A percentile compares a stretch with the other conserved stretches of the same genome.
Evolutionary conservation across 768 basidiomycete species (phyloP).

Genomic region (Multifurca ochricompacta): DNA sequence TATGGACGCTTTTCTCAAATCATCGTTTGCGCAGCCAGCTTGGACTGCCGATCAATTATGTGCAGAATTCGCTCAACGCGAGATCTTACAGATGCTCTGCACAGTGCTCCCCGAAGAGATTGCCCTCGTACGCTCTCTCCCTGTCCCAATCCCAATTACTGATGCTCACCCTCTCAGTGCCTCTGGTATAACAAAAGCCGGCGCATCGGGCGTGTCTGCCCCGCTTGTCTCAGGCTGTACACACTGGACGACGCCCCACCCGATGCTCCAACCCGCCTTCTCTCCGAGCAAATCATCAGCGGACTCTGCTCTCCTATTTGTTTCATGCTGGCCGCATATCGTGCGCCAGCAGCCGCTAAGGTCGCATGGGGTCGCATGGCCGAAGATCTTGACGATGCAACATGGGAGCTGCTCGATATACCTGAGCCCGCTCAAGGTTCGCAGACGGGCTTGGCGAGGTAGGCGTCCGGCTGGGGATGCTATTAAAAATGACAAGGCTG

Average conservation of each 20-base stretch:
- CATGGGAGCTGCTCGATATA: conserved; percentile 55
- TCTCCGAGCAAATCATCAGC: conserved; percentile 62
- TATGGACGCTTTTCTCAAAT: conserved; percentile 52
- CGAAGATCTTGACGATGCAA: conserved; percentile 58
- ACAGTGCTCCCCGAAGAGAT: conserved; percentile 64
- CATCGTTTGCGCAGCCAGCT: conserved; percentile 61
- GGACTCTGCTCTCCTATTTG: conserved; percentile 74
- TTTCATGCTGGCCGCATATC: conserved; percentile 64
- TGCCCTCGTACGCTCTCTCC: conserved; percentile 47
- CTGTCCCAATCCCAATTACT: background rate
- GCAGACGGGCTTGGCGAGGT: conserved; percentile 26
- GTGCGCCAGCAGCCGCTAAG: conserved; percentile 54
- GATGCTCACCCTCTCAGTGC: background rate
- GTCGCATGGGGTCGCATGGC: conserved; percentile 61
- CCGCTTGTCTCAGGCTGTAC: conserved; percentile 69
- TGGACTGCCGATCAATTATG: conserved; percentile 59
- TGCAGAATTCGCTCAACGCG: conserved; percentile 69
- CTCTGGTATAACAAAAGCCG: conserved; percentile 86
- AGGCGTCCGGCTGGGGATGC: conserved; percentile 45
- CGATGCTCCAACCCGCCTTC: conserved; percentile 39
- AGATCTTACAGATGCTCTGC: conserved; percentile 64
- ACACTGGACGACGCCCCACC: conserved; percentile 57
- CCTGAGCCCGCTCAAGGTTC: conserved; percentile 22
- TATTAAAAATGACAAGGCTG: conserved; percentile 70
- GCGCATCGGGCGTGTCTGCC: conserved; percentile 60